Evolutionary conservation across 495 filamentous ascomycete genomes (phyloP), one percentile per base, ranked within the genome.

Genomic region (Thozetella sp.): DNA sequence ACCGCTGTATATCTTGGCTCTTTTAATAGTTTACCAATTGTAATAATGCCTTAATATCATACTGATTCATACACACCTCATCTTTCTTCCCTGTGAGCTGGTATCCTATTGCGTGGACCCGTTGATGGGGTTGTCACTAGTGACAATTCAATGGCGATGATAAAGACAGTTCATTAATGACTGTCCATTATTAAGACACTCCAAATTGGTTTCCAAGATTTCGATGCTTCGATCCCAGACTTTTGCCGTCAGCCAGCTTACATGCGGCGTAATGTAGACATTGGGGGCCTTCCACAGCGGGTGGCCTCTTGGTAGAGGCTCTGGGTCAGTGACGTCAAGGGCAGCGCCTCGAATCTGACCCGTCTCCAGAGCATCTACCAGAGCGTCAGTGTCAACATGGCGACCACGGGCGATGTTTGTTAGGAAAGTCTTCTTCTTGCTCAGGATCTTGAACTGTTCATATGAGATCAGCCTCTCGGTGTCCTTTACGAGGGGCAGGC

Each of bases 351-450:
- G 80, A 40, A 96, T 67, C 11, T 72, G 74, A 1, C 72, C 79
- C 12, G 72, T 69, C 59, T 88, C 78, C 22, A 91, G 72, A 9
- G 90, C 84, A 0, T 68, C 71, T 25, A 93, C 77, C 40, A 95
- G 64, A 15, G 83, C 89, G 15, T 82, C 78, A 57, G 90, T 87
- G 54, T 90, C 78, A 43, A 95, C 72, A 24, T 92, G 83, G 15
- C 78, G 78, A 0, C 91, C 91, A 0, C 91, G 81, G 0, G 86
- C 81, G 56, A 94, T 90, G 63, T 94, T 95, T 12, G 82, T 83
- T 3, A 93, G 58, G 56, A 84, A 89, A 0, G 84, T 78, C 20
- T 83, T 80, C 51, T 68, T 75, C 59, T 72, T 73, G 54, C 71
- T 67, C 0, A 95, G 76, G 51, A 90, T 75, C n/a, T 78, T 68